phyloP scores from a whole-genome alignment of 1,139 yeast species.

The Yamadazyma dendronema region DNA sequence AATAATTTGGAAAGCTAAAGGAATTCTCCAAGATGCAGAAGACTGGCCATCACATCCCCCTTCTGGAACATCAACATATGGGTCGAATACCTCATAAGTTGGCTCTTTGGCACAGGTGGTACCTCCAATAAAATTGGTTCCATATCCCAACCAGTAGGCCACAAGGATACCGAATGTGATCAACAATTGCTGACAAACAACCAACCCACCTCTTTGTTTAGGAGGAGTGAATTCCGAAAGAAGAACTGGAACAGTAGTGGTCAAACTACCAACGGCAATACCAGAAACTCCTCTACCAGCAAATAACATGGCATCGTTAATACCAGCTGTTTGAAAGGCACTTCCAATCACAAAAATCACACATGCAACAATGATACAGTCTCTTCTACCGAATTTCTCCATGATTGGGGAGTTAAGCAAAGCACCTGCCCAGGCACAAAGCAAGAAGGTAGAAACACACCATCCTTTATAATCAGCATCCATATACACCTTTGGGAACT shows the following conservation, averaged over 20 bases:
- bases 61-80: conserved; percentile 15
- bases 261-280: conserved; percentile 22
- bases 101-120: conserved; percentile 15
- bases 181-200: conserved; percentile 62
- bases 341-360: conserved; percentile 31
- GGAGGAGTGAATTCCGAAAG: conserved; percentile 33
- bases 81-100: conserved; percentile 11
- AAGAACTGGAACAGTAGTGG: conserved; percentile 23
- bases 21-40: conserved; percentile 37
- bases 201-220: conserved; percentile 63
- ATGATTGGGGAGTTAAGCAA: conserved; percentile 20
- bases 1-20: conserved; percentile 24
- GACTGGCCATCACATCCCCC: conserved; percentile 29
- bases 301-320: conserved; percentile 16
- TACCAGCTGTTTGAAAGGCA: conserved; percentile 30
- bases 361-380: conserved; percentile 26
- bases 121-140: conserved; percentile 29
- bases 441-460: conserved; percentile 22
- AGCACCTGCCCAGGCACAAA: conserved; percentile 24
- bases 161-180: conserved; percentile 65
- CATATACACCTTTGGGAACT: conserved; percentile 18
- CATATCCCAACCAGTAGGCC: conserved; percentile 74
- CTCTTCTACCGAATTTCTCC: conserved; percentile 33
- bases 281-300: conserved; percentile 27
- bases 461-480: conserved; percentile 23